These are phyloP conservation scores for Ogataea methylovora DNA, from an alignment of 805 yeast genomes.

Conservation along the genomic window DNA sequence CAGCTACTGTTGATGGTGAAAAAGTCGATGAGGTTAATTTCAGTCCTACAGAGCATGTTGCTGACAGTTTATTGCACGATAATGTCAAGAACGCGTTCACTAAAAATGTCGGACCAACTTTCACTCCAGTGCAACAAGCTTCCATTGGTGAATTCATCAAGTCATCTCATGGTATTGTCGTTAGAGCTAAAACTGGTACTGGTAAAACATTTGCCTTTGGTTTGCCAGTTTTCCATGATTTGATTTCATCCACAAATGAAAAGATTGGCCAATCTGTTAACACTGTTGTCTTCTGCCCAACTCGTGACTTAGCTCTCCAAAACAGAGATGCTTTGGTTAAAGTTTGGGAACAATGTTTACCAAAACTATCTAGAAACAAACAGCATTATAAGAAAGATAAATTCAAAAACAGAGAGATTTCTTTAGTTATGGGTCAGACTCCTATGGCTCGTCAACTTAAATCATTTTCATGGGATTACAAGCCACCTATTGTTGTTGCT, in stretches of 20 bases:
- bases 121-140: conserved; percentile 65
- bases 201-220: conserved; percentile 91
- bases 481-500: conserved; percentile 66
- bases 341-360: conserved; percentile 23
- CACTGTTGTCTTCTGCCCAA: conserved; percentile 75
- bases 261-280: conserved; percentile 29
- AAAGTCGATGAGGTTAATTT: background rate
- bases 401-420: conserved; percentile 25
- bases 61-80: conserved; percentile 19
- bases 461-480: conserved; percentile 18
- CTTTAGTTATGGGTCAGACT: conserved; percentile 64
- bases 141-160: conserved; percentile 49
- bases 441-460: conserved; percentile 29
- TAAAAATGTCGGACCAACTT: conserved; percentile 32
- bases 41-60: conserved; percentile 12
- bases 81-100: conserved; percentile 24
- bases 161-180: conserved; percentile 59
- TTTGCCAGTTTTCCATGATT: conserved; percentile 64
- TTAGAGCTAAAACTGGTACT: conserved; percentile 91
- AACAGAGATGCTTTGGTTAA: conserved; percentile 58
- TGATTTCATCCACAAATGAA: conserved; percentile 14
- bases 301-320: conserved; percentile 86
- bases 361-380: conserved; percentile 1
- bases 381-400: too few relatives aligned
- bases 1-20: too few relatives aligned